A percentile compares a stretch with the other conserved stretches of the same genome.
Conservation (phyloP, 208 protist species). For the Leishmania mexicana region DNA sequence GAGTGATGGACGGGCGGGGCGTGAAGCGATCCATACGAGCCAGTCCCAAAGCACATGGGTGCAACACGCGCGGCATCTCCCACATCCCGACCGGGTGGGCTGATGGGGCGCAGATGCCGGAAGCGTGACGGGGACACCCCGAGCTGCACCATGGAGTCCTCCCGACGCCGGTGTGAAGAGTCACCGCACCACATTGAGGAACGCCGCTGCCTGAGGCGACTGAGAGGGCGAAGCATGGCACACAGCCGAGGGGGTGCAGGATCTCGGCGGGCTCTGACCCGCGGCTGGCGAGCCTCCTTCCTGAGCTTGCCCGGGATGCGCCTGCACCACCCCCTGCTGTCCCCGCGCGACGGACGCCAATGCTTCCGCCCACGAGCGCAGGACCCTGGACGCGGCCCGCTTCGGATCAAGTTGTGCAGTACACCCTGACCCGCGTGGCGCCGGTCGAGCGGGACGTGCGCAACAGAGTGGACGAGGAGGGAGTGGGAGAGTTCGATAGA, state of each 20-base stretch:
- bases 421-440: too few relatives aligned
- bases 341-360: neutral
- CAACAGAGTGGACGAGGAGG: neutral
- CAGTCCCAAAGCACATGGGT: neutral
- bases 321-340: neutral
- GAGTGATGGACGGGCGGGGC: neutral
- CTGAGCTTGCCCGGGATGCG: neutral
- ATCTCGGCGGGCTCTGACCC: neutral
- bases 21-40: neutral
- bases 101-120: neutral
- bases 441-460: neutral
- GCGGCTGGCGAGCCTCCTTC: neutral
- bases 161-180: neutral
- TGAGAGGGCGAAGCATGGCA: neutral
- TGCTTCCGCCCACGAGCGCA: too few relatives aligned
- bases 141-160: neutral
- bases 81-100: neutral
- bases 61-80: neutral
- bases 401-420: neutral
- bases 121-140: neutral
- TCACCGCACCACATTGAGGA: neutral
- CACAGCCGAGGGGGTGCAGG: neutral
- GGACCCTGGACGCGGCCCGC: neutral
- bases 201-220: neutral
- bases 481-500: neutral